A percentile compares a stretch with the other conserved stretches of the same genome.
phyloP scores from a whole-genome alignment of 1,284 basidiomycete genomes.

The Apiotrichum porosum region DNA sequence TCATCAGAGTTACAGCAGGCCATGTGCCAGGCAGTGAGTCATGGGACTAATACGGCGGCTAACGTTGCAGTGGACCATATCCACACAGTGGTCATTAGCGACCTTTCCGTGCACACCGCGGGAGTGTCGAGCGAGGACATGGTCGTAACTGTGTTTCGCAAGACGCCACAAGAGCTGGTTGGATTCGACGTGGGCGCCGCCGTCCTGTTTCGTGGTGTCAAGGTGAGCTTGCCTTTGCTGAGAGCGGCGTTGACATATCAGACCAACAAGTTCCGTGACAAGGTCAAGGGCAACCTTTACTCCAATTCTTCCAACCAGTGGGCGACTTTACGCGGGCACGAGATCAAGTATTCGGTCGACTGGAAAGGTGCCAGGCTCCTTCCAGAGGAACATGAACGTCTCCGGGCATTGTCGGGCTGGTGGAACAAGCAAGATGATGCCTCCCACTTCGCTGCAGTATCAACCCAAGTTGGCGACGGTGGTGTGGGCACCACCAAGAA shows the following conservation, averaged over 20 bases:
- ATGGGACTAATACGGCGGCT: background rate
- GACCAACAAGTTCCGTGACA: slow-evolving; percentile 19
- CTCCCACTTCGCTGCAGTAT: too few species aligned
- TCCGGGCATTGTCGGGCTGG: background rate
- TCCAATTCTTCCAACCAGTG: slow-evolving; percentile 5
- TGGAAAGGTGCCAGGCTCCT: background rate
- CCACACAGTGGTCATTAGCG: slow-evolving; percentile 23
- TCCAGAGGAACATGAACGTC: background rate
- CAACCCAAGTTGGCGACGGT: too few species aligned
- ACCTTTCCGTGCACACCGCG: slow-evolving; percentile 26
- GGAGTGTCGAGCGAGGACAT: slow-evolving; percentile 30
- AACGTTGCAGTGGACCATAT: slow-evolving; percentile 15
- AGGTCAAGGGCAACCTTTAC: slow-evolving; percentile 28
- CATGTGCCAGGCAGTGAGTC: background rate
- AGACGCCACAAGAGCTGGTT: slow-evolving; percentile 5
- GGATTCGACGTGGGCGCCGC: slow-evolving; percentile 14
- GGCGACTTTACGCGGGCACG: background rate
- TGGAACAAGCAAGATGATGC: background rate
- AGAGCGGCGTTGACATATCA: background rate
- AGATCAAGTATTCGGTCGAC: too few species aligned
- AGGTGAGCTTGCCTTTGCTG: slow-evolving; percentile 3
- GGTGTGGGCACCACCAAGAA: too few species aligned
- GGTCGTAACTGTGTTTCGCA: slow-evolving; percentile 29
- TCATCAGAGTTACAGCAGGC: background rate
- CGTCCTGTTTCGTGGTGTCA: slow-evolving; percentile 22